Evolutionary conservation across 2,329 filamentous ascomycete species (phyloP).

Genomic region (Cytospora chrysosperma): DNA sequence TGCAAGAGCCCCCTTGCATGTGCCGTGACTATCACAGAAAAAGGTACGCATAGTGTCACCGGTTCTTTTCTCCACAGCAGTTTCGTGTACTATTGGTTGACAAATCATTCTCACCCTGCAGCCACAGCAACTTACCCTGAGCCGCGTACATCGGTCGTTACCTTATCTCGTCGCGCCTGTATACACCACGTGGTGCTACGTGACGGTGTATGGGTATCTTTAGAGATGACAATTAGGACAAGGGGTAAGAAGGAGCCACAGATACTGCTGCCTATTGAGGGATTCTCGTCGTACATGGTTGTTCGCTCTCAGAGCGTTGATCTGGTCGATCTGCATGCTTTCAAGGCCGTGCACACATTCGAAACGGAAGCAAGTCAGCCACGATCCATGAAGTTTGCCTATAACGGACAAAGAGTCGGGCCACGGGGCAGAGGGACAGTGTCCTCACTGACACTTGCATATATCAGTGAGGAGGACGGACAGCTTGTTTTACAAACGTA

Average conservation of each 20-base stretch:
- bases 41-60: constrained; percentile 36
- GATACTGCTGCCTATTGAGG: constrained; percentile 58
- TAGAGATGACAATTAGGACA: constrained; percentile 42
- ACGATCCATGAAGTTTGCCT: constrained; percentile 60
- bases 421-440: constrained; percentile 57
- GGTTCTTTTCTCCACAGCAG: neutral
- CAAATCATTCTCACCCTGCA: neutral
- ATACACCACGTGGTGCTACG: constrained; percentile 48
- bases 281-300: constrained; percentile 59
- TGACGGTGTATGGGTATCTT: constrained; percentile 49
- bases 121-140: constrained; percentile 26
- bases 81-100: neutral
- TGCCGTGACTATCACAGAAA: constrained; percentile 46
- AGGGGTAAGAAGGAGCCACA: constrained; percentile 46
- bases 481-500: constrained; percentile 67
- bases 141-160: constrained; percentile 41
- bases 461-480: constrained; percentile 57
- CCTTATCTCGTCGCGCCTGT: constrained; percentile 50
- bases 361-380: constrained; percentile 56
- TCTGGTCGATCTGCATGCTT: constrained; percentile 59
- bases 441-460: constrained; percentile 62
- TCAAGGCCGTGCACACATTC: constrained; percentile 61
- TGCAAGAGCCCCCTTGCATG: constrained; percentile 54
- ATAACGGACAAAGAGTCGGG: constrained; percentile 51
- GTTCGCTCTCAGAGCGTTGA: constrained; percentile 57